A percentile compares a stretch with the other conserved stretches of the same genome.
Evolutionary conservation across 257 asterid species (phyloP).

Genomic region (Cynanchum wilfordii): DNA sequence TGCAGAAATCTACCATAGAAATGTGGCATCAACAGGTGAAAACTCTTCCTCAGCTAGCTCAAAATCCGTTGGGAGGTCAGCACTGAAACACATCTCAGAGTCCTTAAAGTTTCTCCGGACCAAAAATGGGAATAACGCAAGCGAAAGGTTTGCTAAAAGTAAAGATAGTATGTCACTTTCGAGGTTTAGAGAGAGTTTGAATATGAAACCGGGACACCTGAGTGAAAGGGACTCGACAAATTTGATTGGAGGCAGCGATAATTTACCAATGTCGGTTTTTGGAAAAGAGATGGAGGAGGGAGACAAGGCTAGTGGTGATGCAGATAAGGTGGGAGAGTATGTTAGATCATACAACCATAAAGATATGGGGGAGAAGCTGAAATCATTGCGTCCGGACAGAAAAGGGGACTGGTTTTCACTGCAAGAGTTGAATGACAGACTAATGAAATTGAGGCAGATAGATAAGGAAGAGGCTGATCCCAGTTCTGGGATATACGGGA

Average conservation of each 20-base stretch:
- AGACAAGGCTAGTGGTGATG: not conserved
- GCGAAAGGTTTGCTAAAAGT: not conserved
- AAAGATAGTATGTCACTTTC: slow-evolving; percentile 8
- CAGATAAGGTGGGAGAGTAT: slow-evolving; percentile 11
- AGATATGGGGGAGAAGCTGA: slow-evolving; percentile 60
- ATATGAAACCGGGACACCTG: slow-evolving; percentile 5
- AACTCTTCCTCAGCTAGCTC: slow-evolving; percentile 2
- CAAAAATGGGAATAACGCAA: not conserved
- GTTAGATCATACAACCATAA: slow-evolving; percentile 15
- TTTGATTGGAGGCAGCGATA: slow-evolving; percentile 19
- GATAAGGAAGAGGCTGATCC: slow-evolving; percentile 25
- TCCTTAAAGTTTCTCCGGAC: slow-evolving; percentile 9
- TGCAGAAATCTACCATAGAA: slow-evolving; percentile 31
- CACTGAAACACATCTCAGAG: slow-evolving; percentile 15
- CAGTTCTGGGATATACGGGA: not conserved
- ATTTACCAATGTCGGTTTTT: slow-evolving; percentile 6
- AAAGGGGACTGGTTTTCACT: slow-evolving; percentile 64
- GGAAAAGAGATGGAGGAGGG: slow-evolving; percentile 12
- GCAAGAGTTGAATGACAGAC: slow-evolving; percentile 60
- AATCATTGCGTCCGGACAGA: slow-evolving; percentile 55
- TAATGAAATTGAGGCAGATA: slow-evolving; percentile 38
- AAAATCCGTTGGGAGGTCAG: not conserved
- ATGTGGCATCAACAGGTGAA: slow-evolving; percentile 5
- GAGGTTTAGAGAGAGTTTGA: slow-evolving; percentile 11
- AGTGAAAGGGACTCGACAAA: slow-evolving; percentile 3